A percentile compares a stretch with the other conserved stretches of the same genome.
phyloP scores from a whole-genome alignment of 2,329 filamentous ascomycete genomes.

The Xylariaceae sp. region DNA sequence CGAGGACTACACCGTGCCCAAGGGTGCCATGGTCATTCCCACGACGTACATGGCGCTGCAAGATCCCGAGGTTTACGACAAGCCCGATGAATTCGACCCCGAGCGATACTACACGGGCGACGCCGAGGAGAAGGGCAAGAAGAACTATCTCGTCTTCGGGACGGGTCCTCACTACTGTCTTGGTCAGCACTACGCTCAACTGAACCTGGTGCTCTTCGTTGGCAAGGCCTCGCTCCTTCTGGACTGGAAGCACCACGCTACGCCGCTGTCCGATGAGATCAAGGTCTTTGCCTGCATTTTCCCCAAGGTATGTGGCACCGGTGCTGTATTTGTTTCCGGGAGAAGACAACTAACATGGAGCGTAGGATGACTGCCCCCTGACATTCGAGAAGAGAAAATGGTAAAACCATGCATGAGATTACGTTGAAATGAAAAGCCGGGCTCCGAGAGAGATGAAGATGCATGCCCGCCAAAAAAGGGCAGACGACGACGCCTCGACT shows the following conservation, averaged over 20 bases:
- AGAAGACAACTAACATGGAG: constrained; percentile 24
- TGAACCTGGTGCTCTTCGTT: constrained; percentile 84
- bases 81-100: constrained; percentile 84
- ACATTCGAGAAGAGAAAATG: constrained; percentile 59
- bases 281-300: constrained; percentile 99
- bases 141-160: constrained; percentile 97
- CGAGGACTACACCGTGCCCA: constrained; percentile 82
- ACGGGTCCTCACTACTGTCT: constrained; percentile 95
- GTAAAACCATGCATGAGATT: constrained; percentile 29
- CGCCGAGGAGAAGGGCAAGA: constrained; percentile 77
- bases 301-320: constrained; percentile 66
- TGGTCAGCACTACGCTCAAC: constrained; percentile 84
- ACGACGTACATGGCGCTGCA: constrained; percentile 87
- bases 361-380: constrained; percentile 76
- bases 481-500: neutral
- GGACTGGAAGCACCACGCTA: constrained; percentile 87
- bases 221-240: constrained; percentile 84
- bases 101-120: constrained; percentile 88
- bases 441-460: constrained; percentile 5
- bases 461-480: neutral
- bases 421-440: constrained; percentile 7
- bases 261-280: constrained; percentile 83
- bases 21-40: constrained; percentile 91
- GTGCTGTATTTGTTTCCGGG: constrained; percentile 1
- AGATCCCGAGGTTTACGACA: constrained; percentile 86